These are phyloP conservation scores for Mucor mucedo DNA, from an alignment of 371 early-diverging fungal species.

Conservation along the genomic window DNA sequence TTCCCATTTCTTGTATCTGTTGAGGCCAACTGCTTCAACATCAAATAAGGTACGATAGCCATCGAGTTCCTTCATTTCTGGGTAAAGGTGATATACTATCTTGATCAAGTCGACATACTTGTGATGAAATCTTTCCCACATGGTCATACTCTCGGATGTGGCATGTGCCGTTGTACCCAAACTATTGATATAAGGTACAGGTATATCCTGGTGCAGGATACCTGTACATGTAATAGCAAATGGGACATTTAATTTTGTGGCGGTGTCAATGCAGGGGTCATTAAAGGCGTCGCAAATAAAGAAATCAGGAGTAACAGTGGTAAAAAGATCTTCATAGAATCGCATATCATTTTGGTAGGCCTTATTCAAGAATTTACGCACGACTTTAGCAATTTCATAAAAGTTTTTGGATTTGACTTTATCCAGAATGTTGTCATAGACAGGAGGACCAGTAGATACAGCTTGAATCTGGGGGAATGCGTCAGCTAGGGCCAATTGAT, in stretches of 20 bases:
- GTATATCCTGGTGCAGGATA: constrained; percentile 22
- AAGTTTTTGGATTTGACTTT: neutral
- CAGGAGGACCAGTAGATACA: constrained; percentile 15
- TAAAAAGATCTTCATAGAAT: neutral
- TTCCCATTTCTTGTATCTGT: constrained; percentile 6
- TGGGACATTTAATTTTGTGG: constrained; percentile 7
- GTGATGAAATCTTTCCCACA: constrained; percentile 28
- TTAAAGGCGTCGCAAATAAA: constrained; percentile 18
- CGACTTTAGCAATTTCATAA: constrained; percentile 3
- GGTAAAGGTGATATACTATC: neutral
- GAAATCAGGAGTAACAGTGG: neutral
- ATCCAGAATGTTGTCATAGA: neutral
- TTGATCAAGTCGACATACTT: constrained; percentile 20
- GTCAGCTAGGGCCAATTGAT: constrained; percentile 30
- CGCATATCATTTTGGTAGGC: constrained; percentile 12
- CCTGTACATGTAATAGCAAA: constrained; percentile 19
- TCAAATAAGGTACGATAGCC: constrained; percentile 1
- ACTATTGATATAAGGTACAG: constrained; percentile 34
- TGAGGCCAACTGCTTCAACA: constrained; percentile 4
- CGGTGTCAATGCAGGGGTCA: constrained; percentile 20
- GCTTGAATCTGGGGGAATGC: constrained; percentile 23
- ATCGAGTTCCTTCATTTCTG: constrained; percentile 14
- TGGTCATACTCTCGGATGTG: constrained; percentile 22
- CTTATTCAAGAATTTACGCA: constrained; percentile 16
- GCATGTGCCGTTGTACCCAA: constrained; percentile 13